Conservation (phyloP, 2,329 filamentous ascomycete genomes). For the Ophiostoma australiae region DNA sequence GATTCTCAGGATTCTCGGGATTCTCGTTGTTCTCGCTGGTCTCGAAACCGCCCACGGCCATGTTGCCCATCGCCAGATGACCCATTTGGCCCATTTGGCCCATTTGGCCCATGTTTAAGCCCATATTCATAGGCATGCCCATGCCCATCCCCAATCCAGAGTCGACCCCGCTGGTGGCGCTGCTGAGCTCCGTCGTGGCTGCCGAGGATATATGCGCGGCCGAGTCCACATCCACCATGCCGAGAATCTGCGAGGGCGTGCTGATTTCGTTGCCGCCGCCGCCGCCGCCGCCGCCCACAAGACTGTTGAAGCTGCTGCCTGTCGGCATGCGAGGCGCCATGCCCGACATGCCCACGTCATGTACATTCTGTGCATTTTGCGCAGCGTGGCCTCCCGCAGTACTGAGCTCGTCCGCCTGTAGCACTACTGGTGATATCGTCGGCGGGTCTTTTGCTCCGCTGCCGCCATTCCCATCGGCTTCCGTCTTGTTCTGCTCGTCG, state of each 20-base stretch:
- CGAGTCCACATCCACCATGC: conserved; percentile 22
- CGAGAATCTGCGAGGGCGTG: conserved; percentile 15
- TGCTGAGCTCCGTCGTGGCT: conserved; percentile 12
- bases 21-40: not conserved
- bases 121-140: conserved; percentile 9
- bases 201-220: conserved; percentile 19
- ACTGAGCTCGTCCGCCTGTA: not conserved
- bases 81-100: not conserved
- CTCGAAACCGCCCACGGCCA: not conserved
- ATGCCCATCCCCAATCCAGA: not conserved
- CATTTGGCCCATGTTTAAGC: not conserved
- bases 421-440: not conserved
- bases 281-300: not conserved
- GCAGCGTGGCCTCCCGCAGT: not conserved
- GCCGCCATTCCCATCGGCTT: not conserved
- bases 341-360: not conserved
- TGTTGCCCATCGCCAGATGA: not conserved
- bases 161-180: conserved; percentile 3
- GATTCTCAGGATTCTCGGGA: not conserved
- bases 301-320: not conserved
- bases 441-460: not conserved
- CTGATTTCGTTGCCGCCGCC: not conserved
- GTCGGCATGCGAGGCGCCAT: not conserved
- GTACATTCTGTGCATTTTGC: not conserved
- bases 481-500: not conserved